Conservation (phyloP, 1,284 basidiomycete genomes). For the Trametes hirsuta region DNA sequence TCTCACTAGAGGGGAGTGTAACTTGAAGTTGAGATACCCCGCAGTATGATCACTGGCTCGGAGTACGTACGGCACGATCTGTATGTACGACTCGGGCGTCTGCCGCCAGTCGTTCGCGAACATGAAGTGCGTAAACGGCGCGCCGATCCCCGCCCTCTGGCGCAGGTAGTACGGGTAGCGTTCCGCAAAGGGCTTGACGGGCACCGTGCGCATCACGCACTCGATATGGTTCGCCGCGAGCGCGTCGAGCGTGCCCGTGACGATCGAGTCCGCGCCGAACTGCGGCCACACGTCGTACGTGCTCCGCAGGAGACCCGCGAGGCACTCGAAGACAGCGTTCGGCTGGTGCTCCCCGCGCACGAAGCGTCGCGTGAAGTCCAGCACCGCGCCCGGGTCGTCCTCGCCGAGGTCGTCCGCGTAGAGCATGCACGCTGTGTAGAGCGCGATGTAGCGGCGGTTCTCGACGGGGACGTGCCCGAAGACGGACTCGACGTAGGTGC, state of each 20-base stretch:
- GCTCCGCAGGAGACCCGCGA: conserved; percentile 7
- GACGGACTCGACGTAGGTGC: conserved; percentile 5
- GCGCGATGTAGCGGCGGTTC: conserved; percentile 3
- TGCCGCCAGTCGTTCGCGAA: conserved; percentile 17
- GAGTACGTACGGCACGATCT: conserved; percentile 19
- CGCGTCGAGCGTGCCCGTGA: conserved; percentile 20
- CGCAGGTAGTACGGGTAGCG: conserved; percentile 22
- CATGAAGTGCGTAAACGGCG: conserved; percentile 21
- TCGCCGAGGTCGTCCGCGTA: conserved; percentile 6
- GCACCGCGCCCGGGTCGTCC: neutral
- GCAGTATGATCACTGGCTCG: too few species aligned
- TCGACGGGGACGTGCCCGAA: conserved; percentile 1
- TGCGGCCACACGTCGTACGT: conserved; percentile 17
- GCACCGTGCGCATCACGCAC: conserved; percentile 12
- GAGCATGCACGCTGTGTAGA: conserved; percentile 5
- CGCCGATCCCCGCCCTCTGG: conserved; percentile 16
- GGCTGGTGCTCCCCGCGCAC: conserved; percentile 13
- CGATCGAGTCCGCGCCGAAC: conserved; percentile 19
- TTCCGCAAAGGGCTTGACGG: conserved; percentile 13
- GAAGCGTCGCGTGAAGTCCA: conserved; percentile 1
- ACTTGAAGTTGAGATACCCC: neutral
- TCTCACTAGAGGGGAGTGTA: conserved; percentile 7
- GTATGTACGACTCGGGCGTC: conserved; percentile 18
- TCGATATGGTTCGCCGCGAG: conserved; percentile 21
- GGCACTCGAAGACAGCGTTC: conserved; percentile 16